Conservation (phyloP, 1,284 basidiomycete species). For the Ceratobasidium sp. region DNA sequence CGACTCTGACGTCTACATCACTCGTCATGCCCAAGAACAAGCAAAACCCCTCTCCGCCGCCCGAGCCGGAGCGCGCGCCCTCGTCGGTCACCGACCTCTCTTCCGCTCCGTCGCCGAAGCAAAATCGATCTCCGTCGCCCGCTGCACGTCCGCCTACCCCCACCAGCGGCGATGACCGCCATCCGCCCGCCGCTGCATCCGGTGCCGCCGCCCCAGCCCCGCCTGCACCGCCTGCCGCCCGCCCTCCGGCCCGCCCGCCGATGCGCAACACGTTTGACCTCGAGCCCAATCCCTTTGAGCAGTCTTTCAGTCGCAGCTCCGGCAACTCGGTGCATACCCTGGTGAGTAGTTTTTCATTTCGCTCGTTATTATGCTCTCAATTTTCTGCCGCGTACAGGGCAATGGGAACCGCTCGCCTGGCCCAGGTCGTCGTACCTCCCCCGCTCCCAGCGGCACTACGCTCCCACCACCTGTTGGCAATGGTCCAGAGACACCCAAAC, state of each 20-base stretch:
- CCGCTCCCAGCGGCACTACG: conserved; percentile 30
- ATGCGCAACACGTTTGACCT: conserved; percentile 63
- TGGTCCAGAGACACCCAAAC: conserved; percentile 53
- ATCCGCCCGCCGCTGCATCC: not conserved
- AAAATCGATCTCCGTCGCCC: conserved; percentile 22
- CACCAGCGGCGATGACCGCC: conserved; percentile 21
- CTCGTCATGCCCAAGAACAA: conserved; percentile 29
- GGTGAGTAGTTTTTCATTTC: conserved; percentile 40
- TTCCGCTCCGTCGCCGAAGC: conserved; percentile 28
- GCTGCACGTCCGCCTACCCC: conserved; percentile 14
- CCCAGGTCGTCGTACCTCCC: conserved; percentile 33
- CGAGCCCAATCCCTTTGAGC: conserved; percentile 96
- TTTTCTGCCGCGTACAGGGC: conserved; percentile 50
- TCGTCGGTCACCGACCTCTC: conserved; percentile 38
- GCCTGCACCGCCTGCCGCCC: not conserved
- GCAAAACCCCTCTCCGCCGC: conserved; percentile 36
- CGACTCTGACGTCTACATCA: conserved; percentile 1
- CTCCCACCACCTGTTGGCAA: conserved; percentile 40
- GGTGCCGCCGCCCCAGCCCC: not conserved
- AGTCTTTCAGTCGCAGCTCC: conserved; percentile 72
- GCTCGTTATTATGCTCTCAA: conserved; percentile 52
- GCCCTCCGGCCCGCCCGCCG: conserved; percentile 38
- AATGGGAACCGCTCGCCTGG: conserved; percentile 44
- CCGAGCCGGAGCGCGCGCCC: conserved; percentile 21
- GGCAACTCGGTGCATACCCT: conserved; percentile 47